Percentiles rank a stretch among this genome's conserved stretches.
These are phyloP conservation scores for Rhizoclosmatium globosum DNA, from an alignment of 192 early-diverging fungal genomes.

Conservation along the genomic window DNA sequence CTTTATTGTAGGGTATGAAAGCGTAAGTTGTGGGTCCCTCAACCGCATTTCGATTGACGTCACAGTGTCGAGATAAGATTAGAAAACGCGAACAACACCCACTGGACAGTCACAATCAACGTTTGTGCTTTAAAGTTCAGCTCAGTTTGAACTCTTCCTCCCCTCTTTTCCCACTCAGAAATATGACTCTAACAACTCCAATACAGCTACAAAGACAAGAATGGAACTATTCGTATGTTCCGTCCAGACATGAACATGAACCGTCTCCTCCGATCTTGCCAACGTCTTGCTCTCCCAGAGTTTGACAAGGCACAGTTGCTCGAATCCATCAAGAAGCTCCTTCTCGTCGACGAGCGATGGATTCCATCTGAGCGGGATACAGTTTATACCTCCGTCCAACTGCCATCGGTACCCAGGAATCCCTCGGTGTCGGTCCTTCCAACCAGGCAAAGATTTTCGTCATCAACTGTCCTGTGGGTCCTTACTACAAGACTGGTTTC, in stretches of 20 bases:
- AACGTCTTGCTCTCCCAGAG: conserved; percentile 82
- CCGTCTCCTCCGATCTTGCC: conserved; percentile 80
- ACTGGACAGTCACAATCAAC: no score
- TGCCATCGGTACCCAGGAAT: conserved; percentile 88
- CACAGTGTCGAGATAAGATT: no score
- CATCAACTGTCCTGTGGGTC: conserved; percentile 92
- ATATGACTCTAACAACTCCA: no score
- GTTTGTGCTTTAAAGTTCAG: no score
- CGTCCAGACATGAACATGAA: conserved; percentile 98
- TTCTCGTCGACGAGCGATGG: conserved; percentile 86
- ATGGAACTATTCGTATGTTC: conserved; percentile 89
- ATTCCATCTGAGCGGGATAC: conserved; percentile 92
- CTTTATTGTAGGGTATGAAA: conserved; percentile 39
- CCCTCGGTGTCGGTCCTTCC: conserved; percentile 79
- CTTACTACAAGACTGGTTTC: conserved; percentile 97
- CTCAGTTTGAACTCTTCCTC: no score
- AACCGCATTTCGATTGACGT: no score
- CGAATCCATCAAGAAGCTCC: conserved; percentile 83
- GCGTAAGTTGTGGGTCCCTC: conserved; percentile 24
- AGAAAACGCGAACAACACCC: no score
- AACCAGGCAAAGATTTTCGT: conserved; percentile 83
- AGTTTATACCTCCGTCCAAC: conserved; percentile 95
- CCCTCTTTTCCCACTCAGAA: no score
- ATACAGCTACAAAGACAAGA: conserved; percentile 78
- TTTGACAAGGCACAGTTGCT: conserved; percentile 83